Evolutionary conservation across 2,329 filamentous ascomycete species (phyloP), one percentile per base, ranked within the genome.

Genomic region (Geoglossum cookeanum): DNA sequence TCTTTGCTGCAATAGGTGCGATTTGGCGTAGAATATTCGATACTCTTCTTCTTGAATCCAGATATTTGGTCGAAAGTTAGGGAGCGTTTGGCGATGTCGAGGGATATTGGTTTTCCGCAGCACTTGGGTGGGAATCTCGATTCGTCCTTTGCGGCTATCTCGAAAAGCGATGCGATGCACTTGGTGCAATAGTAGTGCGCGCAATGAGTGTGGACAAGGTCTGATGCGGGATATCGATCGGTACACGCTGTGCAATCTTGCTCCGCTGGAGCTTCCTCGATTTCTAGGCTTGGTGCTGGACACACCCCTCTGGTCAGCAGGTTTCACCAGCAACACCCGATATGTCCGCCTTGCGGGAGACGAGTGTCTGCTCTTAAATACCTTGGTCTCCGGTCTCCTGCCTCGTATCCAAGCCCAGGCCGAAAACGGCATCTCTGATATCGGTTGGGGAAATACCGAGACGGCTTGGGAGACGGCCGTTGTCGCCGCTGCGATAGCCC

Each of bases 61-160:
- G n/a, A 29, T n/a, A 59, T 53, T 30, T 62, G 57, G 3, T 32
- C 8, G 15, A 52, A 32, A 4, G 55, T 55, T 22, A 63, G 53
- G n/a, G 57, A 48, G 5, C 22, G 42, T 30, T 57, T 4, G 27
- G 35, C 57, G 3, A 60, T 22, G 35, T 55, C 55, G 17, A 62
- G 11, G 9, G 59, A 58, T 4, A 63, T 61, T 32, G 59, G 57
- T 33, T 56, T 33, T 9, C 17, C 59, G 33, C 60, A 62, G 48
- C 62, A 63, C 22, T 58, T 60, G 11, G 61, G 61, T 2, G 62
- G 62, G 8, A 61, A 63, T 4, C 59, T 52, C n/a, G 57, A 53
- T 47, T 63, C 60, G 44, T 63, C 61, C 9, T 57, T 56, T 15
- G 47, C 59, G 1, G 60, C 60, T 27, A 57, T 58, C n/a, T 52